A percentile compares a stretch with the other conserved stretches of the same genome.
phyloP scores from a whole-genome alignment of 306 rosid genomes.

The Castanospermum australe region DNA sequence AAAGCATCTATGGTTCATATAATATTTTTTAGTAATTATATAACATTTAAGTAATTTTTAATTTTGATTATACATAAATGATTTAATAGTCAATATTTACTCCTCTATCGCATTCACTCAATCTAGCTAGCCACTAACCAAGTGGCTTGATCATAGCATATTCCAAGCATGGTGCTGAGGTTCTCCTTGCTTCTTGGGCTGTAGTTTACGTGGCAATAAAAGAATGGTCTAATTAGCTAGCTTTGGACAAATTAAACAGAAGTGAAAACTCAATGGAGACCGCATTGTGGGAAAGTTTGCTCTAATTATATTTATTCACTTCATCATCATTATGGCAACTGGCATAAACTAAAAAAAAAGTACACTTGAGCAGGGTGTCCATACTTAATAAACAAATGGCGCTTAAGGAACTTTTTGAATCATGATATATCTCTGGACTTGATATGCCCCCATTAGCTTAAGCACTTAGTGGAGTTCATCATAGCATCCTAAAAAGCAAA shows the following conservation, averaged over 20 bases:
- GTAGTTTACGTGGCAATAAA: slow-evolving; percentile 6
- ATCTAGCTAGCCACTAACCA: background rate
- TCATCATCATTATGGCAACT: background rate
- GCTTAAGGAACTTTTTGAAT: slow-evolving; percentile 22
- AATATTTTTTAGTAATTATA: too few relatives aligned
- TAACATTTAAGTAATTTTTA: too few relatives aligned
- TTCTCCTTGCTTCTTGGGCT: background rate
- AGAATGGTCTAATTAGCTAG: background rate
- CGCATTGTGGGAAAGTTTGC: background rate
- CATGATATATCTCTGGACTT: slow-evolving; percentile 21
- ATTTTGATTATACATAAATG: too few relatives aligned
- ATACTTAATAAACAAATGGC: slow-evolving; percentile 21
- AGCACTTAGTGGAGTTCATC: slow-evolving; percentile 16
- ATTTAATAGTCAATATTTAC: too few relatives aligned
- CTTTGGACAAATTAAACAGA: background rate
- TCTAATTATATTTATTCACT: background rate
- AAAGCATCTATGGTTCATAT: too few relatives aligned
- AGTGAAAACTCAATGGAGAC: background rate
- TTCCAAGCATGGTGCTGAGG: background rate
- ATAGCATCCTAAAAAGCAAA: slow-evolving; percentile 15
- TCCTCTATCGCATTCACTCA: background rate
- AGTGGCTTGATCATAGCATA: slow-evolving; percentile 1
- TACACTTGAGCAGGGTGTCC: background rate
- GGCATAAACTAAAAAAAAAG: background rate
- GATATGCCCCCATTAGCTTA: slow-evolving; percentile 11